Percentiles rank a stretch among this genome's conserved stretches.
phyloP scores from a whole-genome alignment of 495 filamentous ascomycete species.

The Aspergillus hancockii region DNA sequence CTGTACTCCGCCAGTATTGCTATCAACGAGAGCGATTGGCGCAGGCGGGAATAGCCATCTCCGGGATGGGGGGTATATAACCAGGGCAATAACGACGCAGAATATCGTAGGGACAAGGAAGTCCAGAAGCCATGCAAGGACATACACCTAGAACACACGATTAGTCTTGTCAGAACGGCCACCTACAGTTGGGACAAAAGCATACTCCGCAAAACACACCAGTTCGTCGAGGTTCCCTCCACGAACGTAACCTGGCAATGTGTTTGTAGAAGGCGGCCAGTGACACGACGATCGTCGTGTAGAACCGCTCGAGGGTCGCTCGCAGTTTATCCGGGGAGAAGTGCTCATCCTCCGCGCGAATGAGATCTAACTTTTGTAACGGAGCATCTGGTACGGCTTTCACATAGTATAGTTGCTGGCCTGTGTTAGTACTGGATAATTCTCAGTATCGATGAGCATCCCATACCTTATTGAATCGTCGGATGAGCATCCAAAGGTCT shows the following conservation, averaged over 20 bases:
- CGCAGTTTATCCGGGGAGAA: conserved; percentile 87
- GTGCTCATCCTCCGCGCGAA: conserved; percentile 77
- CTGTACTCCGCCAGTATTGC: conserved; percentile 60
- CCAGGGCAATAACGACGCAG: conserved; percentile 59
- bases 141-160: conserved; percentile 57
- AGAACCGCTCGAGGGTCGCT: conserved; percentile 77
- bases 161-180: conserved; percentile 3
- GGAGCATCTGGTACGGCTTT: conserved; percentile 61
- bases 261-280: conserved; percentile 69
- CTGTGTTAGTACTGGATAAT: conserved; percentile 13
- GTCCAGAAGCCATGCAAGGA: conserved; percentile 72
- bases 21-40: conserved; percentile 64
- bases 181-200: neutral
- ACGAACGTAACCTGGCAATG: conserved; percentile 74
- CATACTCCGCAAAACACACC: conserved; percentile 62
- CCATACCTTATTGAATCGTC: conserved; percentile 86
- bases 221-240: conserved; percentile 72
- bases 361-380: conserved; percentile 69
- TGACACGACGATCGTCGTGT: conserved; percentile 77
- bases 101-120: conserved; percentile 66
- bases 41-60: conserved; percentile 72
- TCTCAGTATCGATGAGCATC: neutral
- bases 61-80: conserved; percentile 66
- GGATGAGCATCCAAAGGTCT: conserved; percentile 76
- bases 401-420: conserved; percentile 84